phyloP scores from a whole-genome alignment of 768 basidiomycete species.

The Russula virescens region DNA sequence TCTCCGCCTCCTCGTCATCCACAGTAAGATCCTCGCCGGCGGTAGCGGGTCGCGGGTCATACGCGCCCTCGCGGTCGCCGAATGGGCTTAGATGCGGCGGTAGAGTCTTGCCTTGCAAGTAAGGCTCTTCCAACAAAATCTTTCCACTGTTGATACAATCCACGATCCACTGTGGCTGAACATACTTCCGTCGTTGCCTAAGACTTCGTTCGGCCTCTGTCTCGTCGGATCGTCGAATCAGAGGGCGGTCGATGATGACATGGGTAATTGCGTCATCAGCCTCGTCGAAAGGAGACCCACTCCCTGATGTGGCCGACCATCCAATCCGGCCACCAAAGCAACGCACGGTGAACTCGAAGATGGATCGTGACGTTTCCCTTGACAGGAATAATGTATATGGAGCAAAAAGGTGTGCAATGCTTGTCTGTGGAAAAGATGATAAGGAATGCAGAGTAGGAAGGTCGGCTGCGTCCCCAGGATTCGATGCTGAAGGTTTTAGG shows the following conservation, averaged over 20 bases:
- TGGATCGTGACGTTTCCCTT: slow-evolving; percentile 81
- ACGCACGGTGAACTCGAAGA: slow-evolving; percentile 92
- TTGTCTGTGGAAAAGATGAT: slow-evolving; percentile 50
- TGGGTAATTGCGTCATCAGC: slow-evolving; percentile 84
- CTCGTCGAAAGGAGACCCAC: slow-evolving; percentile 75
- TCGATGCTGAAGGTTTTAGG: slow-evolving; percentile 48
- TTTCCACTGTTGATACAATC: slow-evolving; percentile 90
- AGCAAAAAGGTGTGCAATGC: slow-evolving; percentile 63
- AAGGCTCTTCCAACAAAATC: slow-evolving; percentile 78
- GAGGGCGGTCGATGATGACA: slow-evolving; percentile 88
- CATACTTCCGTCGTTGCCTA: slow-evolving; percentile 67
- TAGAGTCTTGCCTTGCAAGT: slow-evolving; percentile 76
- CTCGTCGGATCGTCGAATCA: slow-evolving; percentile 44
- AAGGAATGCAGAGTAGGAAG: slow-evolving; percentile 69
- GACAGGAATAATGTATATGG: slow-evolving; percentile 92
- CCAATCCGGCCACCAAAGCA: slow-evolving; percentile 90
- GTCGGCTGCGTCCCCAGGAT: slow-evolving; percentile 38
- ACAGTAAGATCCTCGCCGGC: slow-evolving; percentile 32
- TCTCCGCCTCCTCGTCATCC: slow-evolving; percentile 31
- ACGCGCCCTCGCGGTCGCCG: slow-evolving; percentile 72
- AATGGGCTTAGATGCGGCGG: slow-evolving; percentile 97
- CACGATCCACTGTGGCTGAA: slow-evolving; percentile 97
- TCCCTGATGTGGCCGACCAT: slow-evolving; percentile 78
- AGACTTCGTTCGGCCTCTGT: slow-evolving; percentile 54
- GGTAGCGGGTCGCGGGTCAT: slow-evolving; percentile 52